Conservation (phyloP, 179 eudicot species). For the Patellifolia procumbens region DNA sequence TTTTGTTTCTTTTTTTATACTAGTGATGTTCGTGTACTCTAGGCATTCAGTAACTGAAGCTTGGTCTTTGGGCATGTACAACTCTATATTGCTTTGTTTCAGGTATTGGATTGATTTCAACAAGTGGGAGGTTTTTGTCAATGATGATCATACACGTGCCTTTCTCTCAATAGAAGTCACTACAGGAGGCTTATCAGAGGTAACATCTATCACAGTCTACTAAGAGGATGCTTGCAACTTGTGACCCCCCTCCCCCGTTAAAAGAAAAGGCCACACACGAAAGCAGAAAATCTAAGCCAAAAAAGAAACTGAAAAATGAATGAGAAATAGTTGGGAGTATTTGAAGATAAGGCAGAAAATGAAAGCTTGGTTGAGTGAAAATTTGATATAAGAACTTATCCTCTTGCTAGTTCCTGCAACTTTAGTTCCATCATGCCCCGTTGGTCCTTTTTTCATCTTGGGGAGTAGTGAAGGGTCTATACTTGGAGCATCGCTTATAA, state of each 20-base stretch:
- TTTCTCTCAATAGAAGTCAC: conserved; percentile 68
- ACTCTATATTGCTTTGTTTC: conserved; percentile 21
- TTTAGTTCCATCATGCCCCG: background rate
- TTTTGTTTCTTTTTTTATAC: conserved; percentile 6
- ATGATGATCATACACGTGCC: conserved; percentile 74
- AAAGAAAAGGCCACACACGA: background rate
- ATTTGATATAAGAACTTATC: background rate
- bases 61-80: background rate
- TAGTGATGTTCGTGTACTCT: background rate
- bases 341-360: background rate
- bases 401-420: background rate
- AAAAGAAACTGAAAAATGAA: background rate
- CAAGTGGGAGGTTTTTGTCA: conserved; percentile 78
- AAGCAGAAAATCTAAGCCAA: background rate
- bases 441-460: background rate
- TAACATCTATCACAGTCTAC: conserved; percentile 19
- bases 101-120: conserved; percentile 78
- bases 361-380: background rate
- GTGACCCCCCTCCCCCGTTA: background rate
- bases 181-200: conserved; percentile 70
- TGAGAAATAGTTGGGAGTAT: background rate
- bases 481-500: background rate
- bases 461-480: background rate
- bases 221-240: background rate
- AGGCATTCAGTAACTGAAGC: background rate